Evolutionary conservation across 257 asterid genomes (phyloP), one percentile per base, ranked within the genome.

Genomic region (Solanum chilense): DNA sequence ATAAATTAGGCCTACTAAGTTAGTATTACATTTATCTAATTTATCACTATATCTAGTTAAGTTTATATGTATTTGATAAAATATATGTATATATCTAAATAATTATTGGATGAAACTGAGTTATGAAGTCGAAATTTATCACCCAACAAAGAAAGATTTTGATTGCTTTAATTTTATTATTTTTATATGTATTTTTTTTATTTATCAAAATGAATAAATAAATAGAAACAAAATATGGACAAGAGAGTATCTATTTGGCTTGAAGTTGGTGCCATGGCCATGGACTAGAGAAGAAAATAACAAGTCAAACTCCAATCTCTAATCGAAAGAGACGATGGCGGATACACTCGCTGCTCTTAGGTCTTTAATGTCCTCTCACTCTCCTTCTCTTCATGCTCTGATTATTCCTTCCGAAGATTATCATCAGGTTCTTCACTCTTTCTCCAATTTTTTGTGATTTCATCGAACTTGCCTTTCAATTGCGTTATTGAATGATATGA

Each of bases 381-480:
- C 93, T 58, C 98, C 99, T 31, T 93, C 94, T 10, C 96, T 97
- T 64, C 87, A 94, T 70, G 98, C 98, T 82, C 85, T 97, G 81
- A 91, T 95, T 69, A 98, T 97, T 86, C 98, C 99, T 85, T 97
- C 99, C 39, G 96, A 97, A 90, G 99, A 97, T 85, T 93, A 95
- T 92, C 99, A 95, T 60, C 99, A 94, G 99, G 99, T 95, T 44
- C 82, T 60, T 60, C 45, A 39, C 3, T 62, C 31, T 21, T n/a
- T 44, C 44, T 39, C 41, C 41, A 29, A 2, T 33, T 71, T 71
- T 33, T 35, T 33, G 7, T 33, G 41, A 29, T 3, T 69, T 86
- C 41, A 60, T 56, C 13, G 35, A 71, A 68, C 70, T 83, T 83
- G 69, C 2, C 70, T 87, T 86, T 88, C 16, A 42, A 68, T 41